Evolutionary conservation across 2,329 filamentous ascomycete species (phyloP).

Genomic region (Grosmannia serpens): DNA sequence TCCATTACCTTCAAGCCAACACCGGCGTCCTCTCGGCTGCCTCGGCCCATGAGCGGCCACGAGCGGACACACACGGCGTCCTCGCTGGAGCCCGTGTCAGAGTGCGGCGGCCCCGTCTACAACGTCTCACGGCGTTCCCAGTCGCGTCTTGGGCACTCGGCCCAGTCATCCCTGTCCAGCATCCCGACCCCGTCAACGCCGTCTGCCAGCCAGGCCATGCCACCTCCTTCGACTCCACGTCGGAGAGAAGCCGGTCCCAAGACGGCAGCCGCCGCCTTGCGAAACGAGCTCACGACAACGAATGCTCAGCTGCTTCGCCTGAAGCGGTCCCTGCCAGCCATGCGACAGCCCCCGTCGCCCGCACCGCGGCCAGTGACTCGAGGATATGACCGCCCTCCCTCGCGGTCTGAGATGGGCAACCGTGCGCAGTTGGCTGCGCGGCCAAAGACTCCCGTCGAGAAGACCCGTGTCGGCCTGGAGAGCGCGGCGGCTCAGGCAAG

Average conservation of each 20-base stretch:
- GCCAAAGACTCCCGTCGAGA: constrained; percentile 63
- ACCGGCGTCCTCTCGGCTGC: constrained; percentile 55
- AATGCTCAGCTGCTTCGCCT: constrained; percentile 52
- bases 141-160: constrained; percentile 56
- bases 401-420: constrained; percentile 36
- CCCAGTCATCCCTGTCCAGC: constrained; percentile 57
- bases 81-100: constrained; percentile 83
- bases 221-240: constrained; percentile 42
- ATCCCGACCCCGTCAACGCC: constrained; percentile 49
- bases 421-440: constrained; percentile 42
- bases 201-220: constrained; percentile 37
- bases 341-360: constrained; percentile 40
- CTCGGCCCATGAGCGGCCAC: constrained; percentile 57
- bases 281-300: constrained; percentile 52
- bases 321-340: constrained; percentile 53
- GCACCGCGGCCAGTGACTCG: constrained; percentile 33
- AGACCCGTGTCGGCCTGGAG: constrained; percentile 37
- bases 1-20: constrained; percentile 78
- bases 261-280: constrained; percentile 39
- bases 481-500: constrained; percentile 40
- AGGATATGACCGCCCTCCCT: constrained; percentile 44
- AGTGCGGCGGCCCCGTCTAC: constrained; percentile 63
- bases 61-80: constrained; percentile 57
- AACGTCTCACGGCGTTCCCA: constrained; percentile 49
- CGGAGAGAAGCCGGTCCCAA: constrained; percentile 48